Evolutionary conservation across 768 basidiomycete species (phyloP), one percentile per base, ranked within the genome.

Genomic region (Imleria badia): DNA sequence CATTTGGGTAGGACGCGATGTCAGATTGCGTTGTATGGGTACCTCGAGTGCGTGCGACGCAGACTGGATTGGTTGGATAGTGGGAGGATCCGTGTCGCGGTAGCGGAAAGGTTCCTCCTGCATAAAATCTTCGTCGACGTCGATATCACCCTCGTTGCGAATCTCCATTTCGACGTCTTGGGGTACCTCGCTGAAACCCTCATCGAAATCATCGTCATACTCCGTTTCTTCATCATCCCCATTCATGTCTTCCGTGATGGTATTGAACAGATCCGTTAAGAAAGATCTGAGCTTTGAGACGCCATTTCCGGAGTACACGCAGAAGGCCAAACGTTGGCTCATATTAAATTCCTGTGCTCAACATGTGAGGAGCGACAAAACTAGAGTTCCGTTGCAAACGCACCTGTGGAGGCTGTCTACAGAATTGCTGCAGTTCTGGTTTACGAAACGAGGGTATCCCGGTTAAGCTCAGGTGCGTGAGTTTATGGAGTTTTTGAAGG

Each of bases 381-480:
- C 20, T 30, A 11, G 45, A 29, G 46, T 34, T 34, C 12, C n/a
- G 42, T 39, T 5, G 45, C 47, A 31, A 29, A 79, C 84, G 57
- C 63, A 96, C 94, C 65, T 82, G 77, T 14, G 97, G 97, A 20
- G 94, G 88, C 36, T 85, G 80, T 36, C 96, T 82, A 71, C 97
- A 97, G 67, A 92, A 98, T 59, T 83, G 80, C 69, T 98, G 94
- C 52, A 97, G 70, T 60, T 94, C 93, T 30, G 81, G 77, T 62
- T 89, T 82, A 47, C 87, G 83, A 76, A 99, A 98, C 7, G 93
- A 85, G 10, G 87, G 86, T 31, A 99, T 89, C n/a, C 95, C 97
- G n/a, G 97, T 98, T 57, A 99, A 73, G 71, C 94, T 96, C 44
- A 99, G 80, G 75, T 99, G 97, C 1, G 93, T 97, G 30, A 99